Evolutionary conservation across 139 green algal genomes (phyloP), one percentile per base, ranked within the genome.

Genomic region (Volvox africanus): DNA sequence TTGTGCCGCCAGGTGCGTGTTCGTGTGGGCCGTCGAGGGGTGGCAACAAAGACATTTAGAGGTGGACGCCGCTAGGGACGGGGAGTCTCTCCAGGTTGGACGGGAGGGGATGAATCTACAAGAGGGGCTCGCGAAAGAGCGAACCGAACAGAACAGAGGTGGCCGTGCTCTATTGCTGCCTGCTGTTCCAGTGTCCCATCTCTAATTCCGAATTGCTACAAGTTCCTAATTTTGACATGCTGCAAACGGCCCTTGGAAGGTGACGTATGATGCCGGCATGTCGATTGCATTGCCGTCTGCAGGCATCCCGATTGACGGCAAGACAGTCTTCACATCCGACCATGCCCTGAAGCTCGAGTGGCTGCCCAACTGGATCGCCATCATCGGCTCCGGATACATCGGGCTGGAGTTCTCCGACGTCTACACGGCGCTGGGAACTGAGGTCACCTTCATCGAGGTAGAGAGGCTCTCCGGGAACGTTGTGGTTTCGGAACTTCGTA

Each of bases 301-400:
- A 91, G 98, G 98, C 93, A 99, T 99, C 93, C 94, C 97, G 67
- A 98, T 99, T 84, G 98, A 99, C 92, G 97, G 98, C 95, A 99
- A 99, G 95, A 99, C 98, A 2, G 98, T 99, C 19, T 99, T 99
- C 96, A 99, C 98, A 30, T 97, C 90, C 21, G 98, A 99, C 95
- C 97, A 99, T 92, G 98, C 98, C 0, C 96, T 99, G 22, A 99
- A 99, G 95, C 93, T 99, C 92, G 98, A 99, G 92, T 99, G 98
- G 98, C 89, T 99, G 44, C 98, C 98, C 78, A 94, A 98, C 80
- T 99, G 98, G 98, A 93, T 99, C 0, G 98, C 98, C 92, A 99
- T 99, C 95, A 99, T 99, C 89, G 98, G 98, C 90, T 97, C 93
- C 50, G 98, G 98, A 65, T 99, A 99, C 96, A 99, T 99, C 89